A percentile compares a stretch with the other conserved stretches of the same genome.
Evolutionary conservation across 179 eudicot species (phyloP).

Genomic region (Sideroxylon spinosum): DNA sequence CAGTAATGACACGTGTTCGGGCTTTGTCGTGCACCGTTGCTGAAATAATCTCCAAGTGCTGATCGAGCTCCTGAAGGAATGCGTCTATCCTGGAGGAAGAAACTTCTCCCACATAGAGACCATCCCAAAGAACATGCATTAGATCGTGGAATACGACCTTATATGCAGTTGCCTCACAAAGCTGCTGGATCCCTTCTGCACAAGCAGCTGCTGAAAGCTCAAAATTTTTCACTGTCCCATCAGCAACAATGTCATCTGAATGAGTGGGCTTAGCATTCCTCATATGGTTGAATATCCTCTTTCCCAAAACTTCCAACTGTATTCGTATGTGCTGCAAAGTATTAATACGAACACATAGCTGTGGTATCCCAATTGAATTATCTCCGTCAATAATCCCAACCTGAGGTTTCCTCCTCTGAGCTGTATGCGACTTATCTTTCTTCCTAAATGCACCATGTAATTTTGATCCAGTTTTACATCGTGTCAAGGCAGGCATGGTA

Average conservation of each 20-base stretch:
- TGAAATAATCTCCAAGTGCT: conserved; percentile 55
- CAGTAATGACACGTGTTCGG: conserved; percentile 72
- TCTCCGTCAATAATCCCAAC: conserved; percentile 33
- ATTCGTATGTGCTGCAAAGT: conserved; percentile 60
- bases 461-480: conserved; percentile 75
- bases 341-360: conserved; percentile 78
- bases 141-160: conserved; percentile 65
- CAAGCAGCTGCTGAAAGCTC: conserved; percentile 62
- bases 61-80: conserved; percentile 70
- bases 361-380: conserved; percentile 48
- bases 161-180: conserved; percentile 65
- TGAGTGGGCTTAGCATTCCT: conserved; percentile 43
- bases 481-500: conserved; percentile 66
- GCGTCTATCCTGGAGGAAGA: conserved; percentile 66
- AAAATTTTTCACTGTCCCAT: conserved; percentile 38
- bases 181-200: conserved; percentile 60
- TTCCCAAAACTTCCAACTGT: conserved; percentile 56
- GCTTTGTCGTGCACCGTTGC: conserved; percentile 72
- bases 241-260: conserved; percentile 25
- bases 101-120: conserved; percentile 66
- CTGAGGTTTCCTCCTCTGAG: conserved; percentile 50
- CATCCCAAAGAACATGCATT: conserved; percentile 61
- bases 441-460: conserved; percentile 49
- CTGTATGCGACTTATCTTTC: conserved; percentile 51
- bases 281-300: conserved; percentile 47